A percentile compares a stretch with the other conserved stretches of the same genome.
phyloP scores from a whole-genome alignment of 1,139 yeast species.

The Hemisphaericaspora lyxosophila region DNA sequence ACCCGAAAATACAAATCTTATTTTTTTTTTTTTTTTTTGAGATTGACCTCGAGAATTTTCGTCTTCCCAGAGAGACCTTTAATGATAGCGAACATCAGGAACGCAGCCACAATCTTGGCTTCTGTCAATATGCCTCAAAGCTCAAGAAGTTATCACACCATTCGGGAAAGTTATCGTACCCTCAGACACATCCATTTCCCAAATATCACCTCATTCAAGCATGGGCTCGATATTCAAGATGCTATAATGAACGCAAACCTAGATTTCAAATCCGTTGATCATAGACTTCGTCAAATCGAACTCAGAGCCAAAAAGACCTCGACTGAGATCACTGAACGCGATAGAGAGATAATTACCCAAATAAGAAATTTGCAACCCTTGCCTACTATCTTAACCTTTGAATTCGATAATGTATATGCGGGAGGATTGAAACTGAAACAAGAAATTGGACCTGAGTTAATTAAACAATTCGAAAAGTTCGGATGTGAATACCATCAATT shows the following conservation, averaged over 20 bases:
- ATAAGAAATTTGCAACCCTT: constrained; percentile 55
- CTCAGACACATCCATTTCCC: constrained; percentile 66
- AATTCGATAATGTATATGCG: constrained; percentile 81
- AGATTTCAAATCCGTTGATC: constrained; percentile 57
- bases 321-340: constrained; percentile 33
- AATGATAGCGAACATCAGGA: neutral
- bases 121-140: too few species aligned
- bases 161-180: constrained; percentile 35
- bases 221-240: constrained; percentile 66
- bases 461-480: constrained; percentile 38
- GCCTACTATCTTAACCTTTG: constrained; percentile 72
- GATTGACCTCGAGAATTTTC: too few species aligned
- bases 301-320: constrained; percentile 4
- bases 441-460: constrained; percentile 36
- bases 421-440: constrained; percentile 80
- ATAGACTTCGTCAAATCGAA: constrained; percentile 25
- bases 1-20: too few species aligned
- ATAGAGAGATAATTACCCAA: constrained; percentile 45
- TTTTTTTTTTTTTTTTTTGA: too few species aligned
- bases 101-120: too few species aligned
- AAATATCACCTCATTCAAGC: constrained; percentile 51
- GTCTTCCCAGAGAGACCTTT: neutral
- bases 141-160: constrained; percentile 31
- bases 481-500: constrained; percentile 63
- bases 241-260: constrained; percentile 59